Percentiles rank a stretch among this genome's conserved stretches.
phyloP scores from a whole-genome alignment of 2,329 filamentous ascomycete species.

The Phaeomoniella chlamydospora region DNA sequence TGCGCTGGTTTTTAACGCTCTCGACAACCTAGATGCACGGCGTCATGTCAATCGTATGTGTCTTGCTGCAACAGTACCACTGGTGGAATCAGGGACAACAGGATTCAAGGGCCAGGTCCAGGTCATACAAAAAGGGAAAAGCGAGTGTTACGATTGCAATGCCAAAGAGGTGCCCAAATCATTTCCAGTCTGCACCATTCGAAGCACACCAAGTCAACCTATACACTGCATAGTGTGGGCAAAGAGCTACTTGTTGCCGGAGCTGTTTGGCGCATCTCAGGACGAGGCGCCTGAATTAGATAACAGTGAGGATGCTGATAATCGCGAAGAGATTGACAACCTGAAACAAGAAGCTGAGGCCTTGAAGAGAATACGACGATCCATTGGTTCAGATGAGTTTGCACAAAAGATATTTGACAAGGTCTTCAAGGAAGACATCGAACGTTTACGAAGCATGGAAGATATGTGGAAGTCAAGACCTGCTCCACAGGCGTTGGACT shows the following conservation, averaged over 20 bases:
- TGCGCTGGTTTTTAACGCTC: conserved; percentile 81
- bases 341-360: conserved; percentile 71
- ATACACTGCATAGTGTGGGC: conserved; percentile 99
- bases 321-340: conserved; percentile 77
- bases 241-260: conserved; percentile 91
- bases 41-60: conserved; percentile 98
- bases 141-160: conserved; percentile 93
- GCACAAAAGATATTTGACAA: conserved; percentile 76
- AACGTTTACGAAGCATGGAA: conserved; percentile 69
- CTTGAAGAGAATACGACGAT: conserved; percentile 65
- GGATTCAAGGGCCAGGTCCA: conserved; percentile 97
- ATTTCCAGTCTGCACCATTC: conserved; percentile 92
- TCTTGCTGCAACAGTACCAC: conserved; percentile 71
- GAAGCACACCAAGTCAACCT: conserved; percentile 87
- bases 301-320: conserved; percentile 65
- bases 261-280: conserved; percentile 85
- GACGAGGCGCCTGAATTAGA: conserved; percentile 71
- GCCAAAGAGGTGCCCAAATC: conserved; percentile 81
- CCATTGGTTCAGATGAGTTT: conserved; percentile 68
- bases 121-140: conserved; percentile 81
- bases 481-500: conserved; percentile 59
- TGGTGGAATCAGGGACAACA: conserved; percentile 94
- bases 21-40: conserved; percentile 88
- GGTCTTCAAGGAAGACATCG: conserved; percentile 76
- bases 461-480: conserved; percentile 90